phyloP scores from a whole-genome alignment of 768 basidiomycete species.

The Punctularia strigosozonata region DNA sequence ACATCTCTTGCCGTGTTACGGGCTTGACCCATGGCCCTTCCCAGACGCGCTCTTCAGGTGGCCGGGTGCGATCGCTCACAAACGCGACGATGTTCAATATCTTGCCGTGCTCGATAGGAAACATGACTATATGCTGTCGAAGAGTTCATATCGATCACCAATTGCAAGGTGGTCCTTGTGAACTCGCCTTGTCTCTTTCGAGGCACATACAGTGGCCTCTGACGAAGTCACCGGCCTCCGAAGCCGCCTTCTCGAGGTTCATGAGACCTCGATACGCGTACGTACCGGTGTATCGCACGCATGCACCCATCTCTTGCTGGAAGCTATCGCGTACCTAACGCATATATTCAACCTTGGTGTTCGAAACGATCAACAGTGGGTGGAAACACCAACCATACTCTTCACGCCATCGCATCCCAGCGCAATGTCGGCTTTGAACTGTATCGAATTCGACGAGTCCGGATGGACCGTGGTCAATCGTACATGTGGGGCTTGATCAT shows the following conservation, averaged over 20 bases:
- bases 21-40: not conserved
- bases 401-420: constrained; percentile 1
- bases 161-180: not conserved
- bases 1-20: not conserved
- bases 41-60: not conserved
- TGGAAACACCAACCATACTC: not conserved
- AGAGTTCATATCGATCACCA: not conserved
- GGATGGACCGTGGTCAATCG: not conserved
- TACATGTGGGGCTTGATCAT: not conserved
- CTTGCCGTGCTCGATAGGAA: not conserved
- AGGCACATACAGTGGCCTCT: not conserved
- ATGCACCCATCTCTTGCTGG: not conserved
- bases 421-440: not conserved
- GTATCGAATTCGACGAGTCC: not conserved
- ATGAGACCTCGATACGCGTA: not conserved
- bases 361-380: too few relatives aligned
- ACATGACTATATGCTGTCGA: not conserved
- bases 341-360: too few relatives aligned
- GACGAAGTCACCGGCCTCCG: not conserved
- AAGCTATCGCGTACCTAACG: too few relatives aligned
- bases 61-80: not conserved
- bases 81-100: not conserved
- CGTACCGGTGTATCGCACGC: not conserved
- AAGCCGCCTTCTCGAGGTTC: not conserved
- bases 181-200: not conserved